Evolutionary conservation across 331 rosid genomes (phyloP), one percentile per base, ranked within the genome.

Genomic region (Acacia concinna): DNA sequence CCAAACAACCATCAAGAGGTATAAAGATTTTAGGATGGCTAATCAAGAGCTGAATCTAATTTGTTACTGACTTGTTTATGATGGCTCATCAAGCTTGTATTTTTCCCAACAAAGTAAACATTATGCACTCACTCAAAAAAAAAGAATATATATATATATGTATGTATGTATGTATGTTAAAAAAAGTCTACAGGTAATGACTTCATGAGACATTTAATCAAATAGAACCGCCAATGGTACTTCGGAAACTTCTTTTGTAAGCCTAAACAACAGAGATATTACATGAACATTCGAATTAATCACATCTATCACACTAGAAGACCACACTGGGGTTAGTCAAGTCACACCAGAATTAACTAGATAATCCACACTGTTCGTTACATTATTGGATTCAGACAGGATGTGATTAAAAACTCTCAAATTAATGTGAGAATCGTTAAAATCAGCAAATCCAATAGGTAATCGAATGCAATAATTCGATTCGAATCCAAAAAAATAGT

Each of bases 1-100:
- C 62, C 18, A 69, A 62, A 67, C 68, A 78, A 44, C 8, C 81
- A 75, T 75, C 41, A 66, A 82, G 68, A 20, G 32, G 31, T 8
- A n/a, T 38, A 49, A 62, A 18, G 51, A 40, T 38, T 11, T 47
- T 74, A 23, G 41, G 38, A 35, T 28, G 35, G 6, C 66, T 46
- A 46, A 46, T 12, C 17, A 43, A 46, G n/a, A 46, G n/a, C 4
- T 46, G 18, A 46, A 46, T 15, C 7, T 15, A 15, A 44, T 15
- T 4, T 43, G 71, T 64, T 31, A 14, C 10, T 40, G 49, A 31
- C 65, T 37, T 32, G 6, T 4, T 17, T 57, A 80, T 51, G 59
- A 47, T 70, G 23, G 41, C 46, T 44, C 31, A 40, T 76, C 14
- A 71, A 18, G 68, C 75, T 49, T 18, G 25, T 1, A 1, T 30